Base-by-base conservation (phyloP, 257 asterid species). In the Nicotiana tomentosiformis region DNA sequence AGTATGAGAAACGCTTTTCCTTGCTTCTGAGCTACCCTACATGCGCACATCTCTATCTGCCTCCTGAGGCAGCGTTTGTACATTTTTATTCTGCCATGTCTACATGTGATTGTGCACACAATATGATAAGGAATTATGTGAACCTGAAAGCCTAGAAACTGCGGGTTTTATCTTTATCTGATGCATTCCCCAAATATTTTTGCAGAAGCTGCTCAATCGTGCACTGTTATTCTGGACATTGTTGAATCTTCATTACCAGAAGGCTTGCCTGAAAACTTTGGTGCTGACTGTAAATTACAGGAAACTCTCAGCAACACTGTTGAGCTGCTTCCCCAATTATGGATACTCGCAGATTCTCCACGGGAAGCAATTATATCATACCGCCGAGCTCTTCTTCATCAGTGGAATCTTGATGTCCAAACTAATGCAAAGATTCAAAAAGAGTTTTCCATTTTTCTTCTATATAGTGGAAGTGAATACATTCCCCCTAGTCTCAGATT, bases 191-290 rank as follows among this genome's bases (percentile, higher is more conserved):
- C 77, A 85, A 49, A 81, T 87, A 86, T 80, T 87, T 90, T 87
- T 86, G 93, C 99, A 96, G 99, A 96, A 87, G 96, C 99, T 91
- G 99, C 99, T 86, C 98, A 87, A 86, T 92, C 98, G 85, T 96
- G 99, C 91, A 86, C 93, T 82, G 86, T 91, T 89, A 91, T 96
- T 88, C 90, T 96, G 96, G 99, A 94, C 88, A 89, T 91, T 77
- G 89, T 94, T 84, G 99, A 96, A 88, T 90, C 97, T 80, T 87
- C 99, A 89, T 90, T 92, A 85, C 99, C 98, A 82, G 94, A 85
- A 85, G 96, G 94, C 78, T 90, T 93, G 91, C 99, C 98, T 86
- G 95, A 91, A 93, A 93, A 89, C 86, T 89, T 92, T 86, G 92
- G 90, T 82, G 89, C 91, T 85, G 98, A 93, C 89, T 84, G 89